Evolutionary conservation across 805 yeast species (phyloP).

Genomic region (Groenewaldozyma tartarivorans): DNA sequence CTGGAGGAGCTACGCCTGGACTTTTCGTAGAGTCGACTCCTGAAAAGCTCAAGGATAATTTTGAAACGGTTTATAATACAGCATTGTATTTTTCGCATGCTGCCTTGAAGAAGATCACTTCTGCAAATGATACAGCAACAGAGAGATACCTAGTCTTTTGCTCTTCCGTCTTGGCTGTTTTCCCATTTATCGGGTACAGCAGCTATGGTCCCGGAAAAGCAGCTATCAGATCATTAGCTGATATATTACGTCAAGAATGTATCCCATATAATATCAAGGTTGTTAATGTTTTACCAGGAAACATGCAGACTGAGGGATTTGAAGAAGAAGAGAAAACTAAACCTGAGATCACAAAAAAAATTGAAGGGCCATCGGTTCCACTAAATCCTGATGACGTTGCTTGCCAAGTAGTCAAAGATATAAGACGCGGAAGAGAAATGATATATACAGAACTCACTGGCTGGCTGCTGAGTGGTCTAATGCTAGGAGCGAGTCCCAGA

Average conservation of each 20-base stretch:
- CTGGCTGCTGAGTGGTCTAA: slow-evolving; percentile 62
- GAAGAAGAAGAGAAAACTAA: slow-evolving; percentile 72
- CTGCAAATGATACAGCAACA: slow-evolving; percentile 19
- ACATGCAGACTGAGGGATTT: slow-evolving; percentile 82
- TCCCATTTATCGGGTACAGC: slow-evolving; percentile 83
- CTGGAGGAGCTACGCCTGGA: slow-evolving; percentile 78
- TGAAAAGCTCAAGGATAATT: slow-evolving; percentile 50
- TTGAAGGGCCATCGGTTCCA: slow-evolving; percentile 79
- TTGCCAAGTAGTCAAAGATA: slow-evolving; percentile 41
- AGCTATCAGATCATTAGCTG: slow-evolving; percentile 68
- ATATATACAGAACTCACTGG: slow-evolving; percentile 79
- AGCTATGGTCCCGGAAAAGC: slow-evolving; percentile 88
- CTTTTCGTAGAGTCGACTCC: slow-evolving; percentile 59
- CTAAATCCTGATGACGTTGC: slow-evolving; percentile 62
- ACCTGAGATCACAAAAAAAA: slow-evolving; percentile 69
- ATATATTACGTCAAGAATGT: slow-evolving; percentile 74
- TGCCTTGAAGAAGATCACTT: slow-evolving; percentile 27
- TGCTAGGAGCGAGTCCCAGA: slow-evolving; percentile 64
- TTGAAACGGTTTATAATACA: slow-evolving; percentile 62
- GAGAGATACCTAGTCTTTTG: slow-evolving; percentile 47
- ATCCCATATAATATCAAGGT: slow-evolving; percentile 58
- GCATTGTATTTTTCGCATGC: slow-evolving; percentile 65
- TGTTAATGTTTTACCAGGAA: slow-evolving; percentile 77
- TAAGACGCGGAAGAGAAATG: slow-evolving; percentile 59
- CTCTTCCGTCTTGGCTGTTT: slow-evolving; percentile 74